Base-by-base conservation (phyloP, 1,139 yeast species). In the Scheffersomyces segobiensis region DNA sequence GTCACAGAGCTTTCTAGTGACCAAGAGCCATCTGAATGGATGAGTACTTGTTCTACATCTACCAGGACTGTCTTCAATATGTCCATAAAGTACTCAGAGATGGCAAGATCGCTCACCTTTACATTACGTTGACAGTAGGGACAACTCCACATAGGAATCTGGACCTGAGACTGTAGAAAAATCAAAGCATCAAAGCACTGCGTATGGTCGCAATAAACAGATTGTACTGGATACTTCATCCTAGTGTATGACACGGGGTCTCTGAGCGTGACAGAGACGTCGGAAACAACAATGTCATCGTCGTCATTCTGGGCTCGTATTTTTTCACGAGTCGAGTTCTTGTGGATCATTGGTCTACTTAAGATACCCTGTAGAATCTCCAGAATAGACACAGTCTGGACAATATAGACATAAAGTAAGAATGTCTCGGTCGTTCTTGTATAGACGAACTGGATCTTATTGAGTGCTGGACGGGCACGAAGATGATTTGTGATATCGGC, bases 151-250 rank as follows among this genome's bases (percentile, higher is more conserved):
- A 86, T 80, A 0, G 93, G 87, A 0, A 84, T 76, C 65, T 85
- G 88, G 54, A 78, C 75, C 66, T 89, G 95, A 42, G 87, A 77
- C 59, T 83, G 80, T 17, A 89, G 66, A 66, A 81, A 89, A 55
- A 87, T 82, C 32, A 77, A 69, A 0, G 87, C 88, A 71, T 89
- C 96, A 71, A 89, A 89, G 65, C 95, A 89, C 65, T 85, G 88
- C n/a, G 87, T 71, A 69, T 89, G 96, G 49, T 81, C 75, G 71
- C 95, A 89, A 57, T 73, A 77, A 0, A 79, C 73, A 2, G 91
- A 83, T 63, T 85, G 84, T 1, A 82, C 83, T 0, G 96, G 95
- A 59, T 79, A 73, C 58, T 77, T 76, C 81, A 89, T 85, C 60
- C 87, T 76, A n/a, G 82, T 78, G 63, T 82, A 86, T 0, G 91